A percentile compares a stretch with the other conserved stretches of the same genome.
These are phyloP conservation scores for Talaromyces piceae DNA, from an alignment of 2,329 filamentous ascomycete species.

Conservation along the genomic window DNA sequence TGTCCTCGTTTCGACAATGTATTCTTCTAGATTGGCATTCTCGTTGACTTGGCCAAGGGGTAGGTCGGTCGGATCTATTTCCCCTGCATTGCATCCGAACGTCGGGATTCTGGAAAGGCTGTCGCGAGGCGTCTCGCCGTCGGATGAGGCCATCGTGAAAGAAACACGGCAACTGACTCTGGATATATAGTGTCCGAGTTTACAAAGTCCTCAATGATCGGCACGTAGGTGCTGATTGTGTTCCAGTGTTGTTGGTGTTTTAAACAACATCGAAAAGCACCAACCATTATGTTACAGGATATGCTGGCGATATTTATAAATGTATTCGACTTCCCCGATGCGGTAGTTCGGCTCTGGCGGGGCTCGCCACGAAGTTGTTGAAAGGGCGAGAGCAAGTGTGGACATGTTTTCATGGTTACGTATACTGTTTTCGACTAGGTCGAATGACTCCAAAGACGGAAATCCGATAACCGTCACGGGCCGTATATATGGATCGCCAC, in stretches of 20 bases:
- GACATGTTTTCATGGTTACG: not conserved
- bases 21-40: constrained; percentile 58
- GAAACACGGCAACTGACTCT: not conserved
- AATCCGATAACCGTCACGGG: not conserved
- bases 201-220: not conserved
- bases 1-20: constrained; percentile 52
- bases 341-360: not conserved
- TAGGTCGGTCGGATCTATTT: constrained; percentile 7
- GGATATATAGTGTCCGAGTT: not conserved
- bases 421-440: too few relatives aligned
- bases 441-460: not conserved
- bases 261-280: not conserved
- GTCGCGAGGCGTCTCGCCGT: not conserved
- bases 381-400: not conserved
- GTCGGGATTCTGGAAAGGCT: constrained; percentile 3
- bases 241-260: not conserved
- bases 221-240: not conserved
- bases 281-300: not conserved
- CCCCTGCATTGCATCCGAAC: constrained; percentile 10
- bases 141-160: constrained; percentile 5
- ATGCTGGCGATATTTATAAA: not conserved
- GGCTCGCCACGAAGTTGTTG: not conserved
- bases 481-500: not conserved
- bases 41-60: constrained; percentile 4
- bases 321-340: not conserved